phyloP scores from a whole-genome alignment of 495 filamentous ascomycete genomes.

The Aspergillus nidulans region DNA sequence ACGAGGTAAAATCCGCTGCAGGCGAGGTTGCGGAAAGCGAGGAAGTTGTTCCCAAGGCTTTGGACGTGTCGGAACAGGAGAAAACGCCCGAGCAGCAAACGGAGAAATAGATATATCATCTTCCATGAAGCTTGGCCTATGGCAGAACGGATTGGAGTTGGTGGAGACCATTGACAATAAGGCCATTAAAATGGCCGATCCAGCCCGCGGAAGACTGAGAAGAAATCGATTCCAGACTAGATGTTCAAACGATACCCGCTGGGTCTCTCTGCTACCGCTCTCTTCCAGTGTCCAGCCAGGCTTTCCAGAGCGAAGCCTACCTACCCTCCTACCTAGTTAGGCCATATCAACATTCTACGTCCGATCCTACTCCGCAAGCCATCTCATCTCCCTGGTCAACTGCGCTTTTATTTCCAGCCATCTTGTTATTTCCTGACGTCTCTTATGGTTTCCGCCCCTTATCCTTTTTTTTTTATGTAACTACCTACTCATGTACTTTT shows the following conservation, averaged over 20 bases:
- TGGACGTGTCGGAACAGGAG: slow-evolving; percentile 41
- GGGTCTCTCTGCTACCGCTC: not conserved
- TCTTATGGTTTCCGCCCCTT: not conserved
- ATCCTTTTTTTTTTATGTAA: not conserved
- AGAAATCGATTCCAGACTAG: not conserved
- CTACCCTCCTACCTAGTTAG: not conserved
- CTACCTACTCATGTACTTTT: slow-evolving; percentile 8
- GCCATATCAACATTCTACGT: not conserved
- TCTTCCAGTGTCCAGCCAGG: not conserved
- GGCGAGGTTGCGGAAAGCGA: slow-evolving; percentile 37
- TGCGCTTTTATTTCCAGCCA: not conserved
- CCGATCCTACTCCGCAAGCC: not conserved
- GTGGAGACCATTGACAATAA: too few species aligned
- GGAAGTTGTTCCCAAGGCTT: slow-evolving; percentile 46
- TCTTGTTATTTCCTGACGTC: not conserved
- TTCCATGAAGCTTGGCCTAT: too few species aligned
- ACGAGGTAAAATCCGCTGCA: slow-evolving; percentile 21
- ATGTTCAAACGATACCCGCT: not conserved
- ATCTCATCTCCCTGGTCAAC: not conserved
- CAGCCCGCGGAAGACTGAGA: not conserved
- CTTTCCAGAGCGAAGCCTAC: not conserved
- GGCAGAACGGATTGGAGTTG: too few species aligned
- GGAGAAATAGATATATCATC: slow-evolving; percentile 19
- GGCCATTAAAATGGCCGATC: too few species aligned
- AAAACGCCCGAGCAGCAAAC: slow-evolving; percentile 23